Conservation (phyloP, 2,329 filamentous ascomycete genomes). For the Epicoccum nigrum region DNA sequence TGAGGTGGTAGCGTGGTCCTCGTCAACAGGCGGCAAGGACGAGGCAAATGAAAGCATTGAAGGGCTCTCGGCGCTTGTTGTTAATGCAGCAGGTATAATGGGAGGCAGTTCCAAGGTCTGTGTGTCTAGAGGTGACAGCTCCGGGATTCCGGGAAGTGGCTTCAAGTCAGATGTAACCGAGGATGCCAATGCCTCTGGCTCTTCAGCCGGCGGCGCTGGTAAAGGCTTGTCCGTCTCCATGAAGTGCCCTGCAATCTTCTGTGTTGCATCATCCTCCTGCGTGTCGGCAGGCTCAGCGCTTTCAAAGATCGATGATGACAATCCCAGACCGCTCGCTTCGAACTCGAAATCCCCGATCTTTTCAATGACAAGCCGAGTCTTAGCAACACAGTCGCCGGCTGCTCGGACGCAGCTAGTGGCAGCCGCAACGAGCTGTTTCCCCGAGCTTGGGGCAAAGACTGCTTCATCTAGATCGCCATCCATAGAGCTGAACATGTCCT, state of each 20-base stretch:
- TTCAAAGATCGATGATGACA: slow-evolving; percentile 51
- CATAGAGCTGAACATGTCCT: slow-evolving; percentile 74
- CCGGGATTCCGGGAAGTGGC: slow-evolving; percentile 69
- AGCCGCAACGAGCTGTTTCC: slow-evolving; percentile 74
- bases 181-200: slow-evolving; percentile 49
- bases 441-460: slow-evolving; percentile 80
- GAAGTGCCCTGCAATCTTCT: slow-evolving; percentile 21
- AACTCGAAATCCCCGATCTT: slow-evolving; percentile 90
- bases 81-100: slow-evolving; percentile 25
- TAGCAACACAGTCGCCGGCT: slow-evolving; percentile 88
- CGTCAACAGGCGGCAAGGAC: slow-evolving; percentile 48
- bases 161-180: slow-evolving; percentile 64
- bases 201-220: slow-evolving; percentile 45
- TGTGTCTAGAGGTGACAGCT: slow-evolving; percentile 44
- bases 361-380: slow-evolving; percentile 84
- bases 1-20: slow-evolving; percentile 33
- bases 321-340: slow-evolving; percentile 49
- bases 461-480: slow-evolving; percentile 74
- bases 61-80: slow-evolving; percentile 34
- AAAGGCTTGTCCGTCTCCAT: slow-evolving; percentile 47
- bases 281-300: slow-evolving; percentile 12
- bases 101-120: slow-evolving; percentile 34
- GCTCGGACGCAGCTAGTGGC: slow-evolving; percentile 88
- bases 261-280: slow-evolving; percentile 18
- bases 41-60: slow-evolving; percentile 51